These are phyloP conservation scores for Mucor ambiguus DNA, from an alignment of 371 early-diverging fungal species.

Conservation along the genomic window DNA sequence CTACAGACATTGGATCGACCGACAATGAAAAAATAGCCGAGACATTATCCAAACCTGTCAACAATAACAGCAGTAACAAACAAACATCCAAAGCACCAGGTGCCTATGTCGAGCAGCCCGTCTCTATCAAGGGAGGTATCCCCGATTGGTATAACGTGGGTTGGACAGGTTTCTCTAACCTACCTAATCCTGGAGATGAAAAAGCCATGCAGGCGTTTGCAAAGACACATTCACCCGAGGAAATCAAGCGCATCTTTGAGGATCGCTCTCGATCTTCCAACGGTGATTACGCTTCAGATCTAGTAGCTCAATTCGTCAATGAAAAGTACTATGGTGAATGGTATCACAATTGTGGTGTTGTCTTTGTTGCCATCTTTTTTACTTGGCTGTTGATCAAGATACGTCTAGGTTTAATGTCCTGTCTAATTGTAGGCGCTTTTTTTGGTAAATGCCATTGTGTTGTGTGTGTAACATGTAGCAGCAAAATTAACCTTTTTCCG, in stretches of 20 bases:
- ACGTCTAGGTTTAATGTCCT: constrained; percentile 41
- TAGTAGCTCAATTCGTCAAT: constrained; percentile 39
- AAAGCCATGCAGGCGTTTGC: constrained; percentile 25
- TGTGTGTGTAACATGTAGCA: background rate
- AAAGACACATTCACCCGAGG: constrained; percentile 23
- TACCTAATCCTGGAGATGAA: constrained; percentile 54
- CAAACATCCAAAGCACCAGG: constrained; percentile 14
- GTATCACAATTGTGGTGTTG: constrained; percentile 44
- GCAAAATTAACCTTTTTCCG: background rate
- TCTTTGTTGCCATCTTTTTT: constrained; percentile 39
- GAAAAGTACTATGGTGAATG: constrained; percentile 51
- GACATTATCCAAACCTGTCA: background rate
- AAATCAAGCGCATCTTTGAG: constrained; percentile 25
- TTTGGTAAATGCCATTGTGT: constrained; percentile 27
- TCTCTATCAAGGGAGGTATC: constrained; percentile 14
- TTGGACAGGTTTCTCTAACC: constrained; percentile 45
- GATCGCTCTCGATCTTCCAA: constrained; percentile 28
- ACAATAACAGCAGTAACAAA: background rate
- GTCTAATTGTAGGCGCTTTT: constrained; percentile 40
- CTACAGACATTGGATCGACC: constrained; percentile 4
- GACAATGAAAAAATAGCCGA: constrained; percentile 8
- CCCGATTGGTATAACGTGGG: constrained; percentile 38
- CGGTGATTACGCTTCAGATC: constrained; percentile 26
- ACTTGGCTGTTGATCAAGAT: constrained; percentile 42
- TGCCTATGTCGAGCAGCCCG: constrained; percentile 10